Evolutionary conservation across 202 grass and related monocot genomes (phyloP).

Genomic region (Bolboschoenoplectus hybrid): DNA sequence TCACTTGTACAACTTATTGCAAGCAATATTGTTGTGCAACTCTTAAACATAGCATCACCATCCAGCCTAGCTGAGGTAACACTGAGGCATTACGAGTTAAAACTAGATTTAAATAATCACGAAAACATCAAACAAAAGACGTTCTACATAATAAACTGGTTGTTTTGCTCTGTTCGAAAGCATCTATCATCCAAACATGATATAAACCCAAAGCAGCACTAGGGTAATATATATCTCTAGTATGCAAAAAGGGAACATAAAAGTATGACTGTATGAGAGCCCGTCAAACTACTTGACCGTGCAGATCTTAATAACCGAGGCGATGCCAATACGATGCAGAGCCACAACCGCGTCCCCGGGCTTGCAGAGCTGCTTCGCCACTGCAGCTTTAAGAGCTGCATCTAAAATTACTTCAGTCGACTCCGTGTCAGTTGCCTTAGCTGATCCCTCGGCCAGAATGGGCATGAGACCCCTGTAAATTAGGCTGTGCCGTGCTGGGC

Average conservation of each 20-base stretch:
- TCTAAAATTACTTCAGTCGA: conserved; percentile 82
- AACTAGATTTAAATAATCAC: not conserved
- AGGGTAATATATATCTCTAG: not conserved
- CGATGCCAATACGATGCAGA: conserved; percentile 80
- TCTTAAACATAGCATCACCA: not conserved
- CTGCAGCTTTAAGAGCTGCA: conserved; percentile 61
- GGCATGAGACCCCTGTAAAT: conserved; percentile 83
- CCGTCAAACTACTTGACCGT: conserved; percentile 60
- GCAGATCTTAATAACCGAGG: conserved; percentile 96
- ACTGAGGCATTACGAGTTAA: not conserved
- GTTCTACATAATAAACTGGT: conserved; percentile 22
- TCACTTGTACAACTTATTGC: not conserved
- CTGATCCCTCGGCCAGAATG: conserved; percentile 75
- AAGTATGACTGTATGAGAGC: not conserved
- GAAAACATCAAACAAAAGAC: conserved; percentile 8
- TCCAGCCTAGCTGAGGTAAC: not conserved
- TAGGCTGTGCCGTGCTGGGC: conserved; percentile 73
- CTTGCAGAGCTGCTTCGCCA: conserved; percentile 70
- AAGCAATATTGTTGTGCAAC: not conserved
- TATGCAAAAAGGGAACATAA: conserved; percentile 11
- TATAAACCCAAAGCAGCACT: not conserved
- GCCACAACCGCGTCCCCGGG: conserved; percentile 71
- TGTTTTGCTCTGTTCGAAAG: not conserved
- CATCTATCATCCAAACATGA: conserved; percentile 14
- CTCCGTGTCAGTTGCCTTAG: conserved; percentile 86